Base-by-base conservation (phyloP, 2,329 filamentous ascomycete species). In the Diaporthe citrichinensis region DNA sequence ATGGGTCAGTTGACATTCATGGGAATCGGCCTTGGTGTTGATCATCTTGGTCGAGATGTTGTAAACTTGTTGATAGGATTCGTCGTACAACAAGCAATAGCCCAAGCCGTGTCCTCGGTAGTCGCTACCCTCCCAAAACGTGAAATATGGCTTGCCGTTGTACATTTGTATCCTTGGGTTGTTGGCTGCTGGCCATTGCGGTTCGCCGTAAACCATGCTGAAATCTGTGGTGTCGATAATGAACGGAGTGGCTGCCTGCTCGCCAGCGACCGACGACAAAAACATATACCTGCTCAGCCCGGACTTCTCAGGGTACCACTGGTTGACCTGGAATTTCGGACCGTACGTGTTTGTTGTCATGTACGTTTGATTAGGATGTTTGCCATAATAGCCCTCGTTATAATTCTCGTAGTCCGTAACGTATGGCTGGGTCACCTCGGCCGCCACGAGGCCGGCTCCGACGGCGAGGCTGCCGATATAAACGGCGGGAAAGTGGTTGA, bases 1-100 rank as follows among this genome's bases (percentile, higher is more conserved):
- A 2, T 81, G 74, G 14, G 85, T 86, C 69, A 87, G 81, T 28
- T 81, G 81, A 71, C 87, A 85, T 74, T 86, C 85, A 76, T 87
- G 85, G 3, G 76, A 72, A 62, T 78, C 78, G 55, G 68, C 67
- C 34, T 62, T 59, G 55, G 73, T 76, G 73, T 75, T 69, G 69
- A 76, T 73, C 73, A 73, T 75, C 34, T 76, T 75, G 62, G 74
- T 46, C 15, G 75, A 76, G 53, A 76, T 65, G 49, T 76, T 76
- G 49, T 75, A 75, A 36, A 53, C 69, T 41, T 65, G 55, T 46
- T 76, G 68, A 31, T 76, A 76, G 2, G 73, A 73, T 14, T 71
- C 68, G 69, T 76, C 75, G 73, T 76, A 76, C 46, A 76, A 15
- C 62, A 76, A 59, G 49, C 75, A 76, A 25, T 75, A 31, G 36